These are phyloP conservation scores for Populus davidiana DNA, from an alignment of 345 rosid genomes.

Conservation along the genomic window DNA sequence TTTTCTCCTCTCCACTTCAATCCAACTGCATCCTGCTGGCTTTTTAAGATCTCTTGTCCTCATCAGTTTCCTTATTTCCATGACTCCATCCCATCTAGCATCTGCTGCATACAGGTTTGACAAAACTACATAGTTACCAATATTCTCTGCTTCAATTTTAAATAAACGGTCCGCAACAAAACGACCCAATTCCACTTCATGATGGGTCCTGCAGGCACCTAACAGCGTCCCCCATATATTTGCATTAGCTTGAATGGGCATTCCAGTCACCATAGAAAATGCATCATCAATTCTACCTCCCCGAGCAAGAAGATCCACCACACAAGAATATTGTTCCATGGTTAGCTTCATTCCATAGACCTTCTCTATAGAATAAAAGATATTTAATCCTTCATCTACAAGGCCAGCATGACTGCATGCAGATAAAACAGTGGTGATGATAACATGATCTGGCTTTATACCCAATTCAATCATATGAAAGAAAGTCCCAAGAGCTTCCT, in stretches of 20 bases:
- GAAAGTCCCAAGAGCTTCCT: conserved; percentile 68
- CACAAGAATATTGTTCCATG: conserved; percentile 70
- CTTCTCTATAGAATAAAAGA: conserved; percentile 53
- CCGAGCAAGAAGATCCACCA: conserved; percentile 86
- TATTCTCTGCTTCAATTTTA: conserved; percentile 50
- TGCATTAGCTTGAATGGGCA: conserved; percentile 66
- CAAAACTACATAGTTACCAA: conserved; percentile 64
- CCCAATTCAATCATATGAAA: conserved; percentile 51
- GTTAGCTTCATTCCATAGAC: conserved; percentile 55
- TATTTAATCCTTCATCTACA: conserved; percentile 58
- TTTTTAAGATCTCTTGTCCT: conserved; percentile 62
- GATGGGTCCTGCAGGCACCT: conserved; percentile 69
- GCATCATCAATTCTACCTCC: conserved; percentile 74
- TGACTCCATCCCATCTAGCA: conserved; percentile 70
- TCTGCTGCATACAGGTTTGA: conserved; percentile 90
- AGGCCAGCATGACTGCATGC: conserved; percentile 90
- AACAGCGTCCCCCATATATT: conserved; percentile 72
- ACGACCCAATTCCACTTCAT: conserved; percentile 59
- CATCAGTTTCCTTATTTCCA: conserved; percentile 73
- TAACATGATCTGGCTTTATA: conserved; percentile 68
- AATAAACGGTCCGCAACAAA: conserved; percentile 57
- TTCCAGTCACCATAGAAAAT: conserved; percentile 48
- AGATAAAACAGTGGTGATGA: conserved; percentile 67
- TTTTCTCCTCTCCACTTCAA: conserved; percentile 60
- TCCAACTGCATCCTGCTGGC: conserved; percentile 92